Percentiles rank a stretch among this genome's conserved stretches.
Conservation (phyloP, 148 eudicot genomes). For the Hydrangea macrophylla region DNA sequence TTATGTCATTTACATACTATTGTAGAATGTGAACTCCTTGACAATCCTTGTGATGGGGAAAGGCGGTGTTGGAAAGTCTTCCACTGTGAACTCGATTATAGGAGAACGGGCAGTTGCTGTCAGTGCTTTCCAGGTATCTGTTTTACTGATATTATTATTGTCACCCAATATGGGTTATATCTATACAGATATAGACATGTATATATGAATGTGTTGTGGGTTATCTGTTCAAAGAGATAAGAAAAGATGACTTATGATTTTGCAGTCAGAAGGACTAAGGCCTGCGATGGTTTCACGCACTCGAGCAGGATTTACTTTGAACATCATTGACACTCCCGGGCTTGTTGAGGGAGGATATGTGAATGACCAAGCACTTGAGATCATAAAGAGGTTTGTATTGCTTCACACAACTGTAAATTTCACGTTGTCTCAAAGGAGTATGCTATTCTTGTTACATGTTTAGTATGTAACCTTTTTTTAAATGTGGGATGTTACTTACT, state of each 20-base stretch:
- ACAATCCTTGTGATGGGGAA: slow-evolving; percentile 96
- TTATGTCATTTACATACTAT: neutral
- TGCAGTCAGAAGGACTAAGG: slow-evolving; percentile 79
- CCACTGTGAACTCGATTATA: slow-evolving; percentile 80
- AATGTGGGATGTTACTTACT: neutral
- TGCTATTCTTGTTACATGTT: neutral
- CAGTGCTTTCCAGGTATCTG: slow-evolving; percentile 86
- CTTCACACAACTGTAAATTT: neutral
- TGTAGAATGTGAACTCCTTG: slow-evolving; percentile 69
- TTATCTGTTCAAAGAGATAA: too few species aligned
- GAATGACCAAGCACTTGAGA: slow-evolving; percentile 68
- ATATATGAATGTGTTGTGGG: neutral
- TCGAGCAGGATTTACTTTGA: slow-evolving; percentile 81
- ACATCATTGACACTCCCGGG: slow-evolving; percentile 92
- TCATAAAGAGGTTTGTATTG: slow-evolving; percentile 66
- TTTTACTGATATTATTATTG: neutral
- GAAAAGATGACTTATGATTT: slow-evolving; percentile 9
- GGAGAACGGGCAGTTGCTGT: slow-evolving; percentile 89
- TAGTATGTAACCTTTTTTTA: neutral
- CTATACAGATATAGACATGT: neutral
- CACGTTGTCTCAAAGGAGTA: neutral
- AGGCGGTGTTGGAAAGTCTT: slow-evolving; percentile 97
- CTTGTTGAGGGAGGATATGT: slow-evolving; percentile 97
- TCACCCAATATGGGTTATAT: neutral
- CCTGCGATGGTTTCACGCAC: slow-evolving; percentile 91